Base-by-base conservation (phyloP, 208 protist genomes). In the Acanthamoeba castellanii region DNA sequence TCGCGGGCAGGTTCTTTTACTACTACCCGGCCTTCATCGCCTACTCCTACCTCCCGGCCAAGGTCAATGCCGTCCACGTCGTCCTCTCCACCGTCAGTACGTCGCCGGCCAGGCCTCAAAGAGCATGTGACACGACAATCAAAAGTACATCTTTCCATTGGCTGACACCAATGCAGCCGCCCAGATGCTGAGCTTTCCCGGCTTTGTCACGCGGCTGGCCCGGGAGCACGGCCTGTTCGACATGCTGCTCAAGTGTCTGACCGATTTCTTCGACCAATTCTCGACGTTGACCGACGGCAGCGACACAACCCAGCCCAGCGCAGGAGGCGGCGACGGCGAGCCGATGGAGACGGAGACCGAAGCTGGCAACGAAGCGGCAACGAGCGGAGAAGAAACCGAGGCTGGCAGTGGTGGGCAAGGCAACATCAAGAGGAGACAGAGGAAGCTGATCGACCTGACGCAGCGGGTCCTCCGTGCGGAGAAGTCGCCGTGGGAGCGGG, bases 81-180 rank as follows among this genome's bases (percentile, higher is more conserved):
- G 81, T 88, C 50, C 81, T 88, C 50, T 88, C 81, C 30, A 88
- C 81, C 16, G 20, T 88, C 45, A 88, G 81, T 88, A 64, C 81
- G 74, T 42, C 34, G n/a, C 42, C 13, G 11, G n/a, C 34, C 6
- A 45, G 22, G 2, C 30, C 70, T 37, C 70, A 1, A 42, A 42
- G n/a, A n/a, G n/a, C 37, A 42, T 42, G 37, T 3, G 3, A 42
- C 37, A 42, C 37, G 1, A 42, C 22, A 18, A 9, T 66, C 59
- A 66, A 14, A 59, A 59, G 11, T 7, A 3, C 55, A 59, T 22
- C 13, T 1, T 14, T 22, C 13, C 55, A 59, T 85, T 37, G 76
- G 18, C 81, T 88, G 61, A 64, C 13, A 1, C 0, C 8, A 18
- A 72, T 72, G 25, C 50, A 88, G 81, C 81, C 50, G 81, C 81